A percentile compares a stretch with the other conserved stretches of the same genome.
phyloP scores from a whole-genome alignment of 2,329 filamentous ascomycete species.

The Zymoseptoria passerinii region DNA sequence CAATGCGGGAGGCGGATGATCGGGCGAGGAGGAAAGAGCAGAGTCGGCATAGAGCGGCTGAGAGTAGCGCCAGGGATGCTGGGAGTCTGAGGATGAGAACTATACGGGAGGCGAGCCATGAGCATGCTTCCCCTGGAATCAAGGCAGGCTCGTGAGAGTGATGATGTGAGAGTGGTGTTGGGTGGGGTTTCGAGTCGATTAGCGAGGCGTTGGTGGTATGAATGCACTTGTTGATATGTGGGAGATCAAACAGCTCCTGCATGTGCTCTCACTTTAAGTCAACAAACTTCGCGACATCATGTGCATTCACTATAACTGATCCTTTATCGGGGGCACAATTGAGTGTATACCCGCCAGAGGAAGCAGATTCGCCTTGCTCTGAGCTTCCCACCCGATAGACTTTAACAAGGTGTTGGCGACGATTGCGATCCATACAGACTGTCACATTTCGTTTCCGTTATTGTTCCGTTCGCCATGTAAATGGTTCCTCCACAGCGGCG shows the following conservation, averaged over 20 bases:
- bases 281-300: no score
- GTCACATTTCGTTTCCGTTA: no score
- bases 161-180: neutral
- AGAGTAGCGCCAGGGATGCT: neutral
- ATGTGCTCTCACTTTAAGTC: no score
- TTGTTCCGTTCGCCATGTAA: no score
- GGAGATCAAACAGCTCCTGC: neutral
- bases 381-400: no score
- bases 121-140: neutral
- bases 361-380: no score
- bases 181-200: neutral
- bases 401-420: no score
- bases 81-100: constrained; percentile 5
- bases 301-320: no score
- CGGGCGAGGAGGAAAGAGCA: constrained; percentile 19
- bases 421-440: no score
- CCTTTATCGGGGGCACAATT: no score
- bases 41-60: constrained; percentile 5
- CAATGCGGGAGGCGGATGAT: constrained; percentile 29
- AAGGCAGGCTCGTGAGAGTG: constrained; percentile 2
- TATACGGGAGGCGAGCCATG: constrained; percentile 5
- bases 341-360: no score
- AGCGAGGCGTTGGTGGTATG: constrained; percentile 7
- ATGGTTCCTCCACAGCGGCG: neutral
- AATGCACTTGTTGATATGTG: neutral